These are phyloP conservation scores for Stephania japonica DNA, from an alignment of 164 flowering plant species.

Conservation along the genomic window DNA sequence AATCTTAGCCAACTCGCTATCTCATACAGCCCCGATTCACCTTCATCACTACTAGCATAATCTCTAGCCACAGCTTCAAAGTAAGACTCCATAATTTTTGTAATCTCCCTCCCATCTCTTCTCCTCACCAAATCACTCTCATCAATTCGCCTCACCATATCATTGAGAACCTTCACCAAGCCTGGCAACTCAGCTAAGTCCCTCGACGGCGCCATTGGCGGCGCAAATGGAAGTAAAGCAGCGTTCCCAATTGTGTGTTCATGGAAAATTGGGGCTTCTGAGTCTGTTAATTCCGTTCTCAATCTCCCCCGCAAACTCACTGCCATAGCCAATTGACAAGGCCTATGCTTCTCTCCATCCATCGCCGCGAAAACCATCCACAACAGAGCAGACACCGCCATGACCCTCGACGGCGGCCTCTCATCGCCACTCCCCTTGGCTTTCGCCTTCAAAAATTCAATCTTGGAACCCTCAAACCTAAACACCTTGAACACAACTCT, in stretches of 20 bases:
- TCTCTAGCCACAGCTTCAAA: background rate
- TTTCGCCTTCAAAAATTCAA: too few relatives aligned
- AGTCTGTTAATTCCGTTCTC: too few relatives aligned
- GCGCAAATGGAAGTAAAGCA: too few relatives aligned
- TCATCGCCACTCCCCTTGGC: background rate
- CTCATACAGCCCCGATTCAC: background rate
- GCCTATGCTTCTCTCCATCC: background rate
- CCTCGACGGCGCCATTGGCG: too few relatives aligned
- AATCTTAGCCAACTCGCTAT: conserved; percentile 2
- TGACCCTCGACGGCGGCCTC: background rate
- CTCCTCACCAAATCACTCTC: too few relatives aligned
- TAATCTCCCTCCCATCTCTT: background rate
- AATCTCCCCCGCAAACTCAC: background rate
- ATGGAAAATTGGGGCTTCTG: too few relatives aligned
- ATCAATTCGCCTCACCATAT: too few relatives aligned
- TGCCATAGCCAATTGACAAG: background rate
- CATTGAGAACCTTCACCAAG: too few relatives aligned
- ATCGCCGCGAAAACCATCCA: background rate
- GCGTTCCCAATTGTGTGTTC: too few relatives aligned
- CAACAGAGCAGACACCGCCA: background rate
- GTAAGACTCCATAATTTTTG: too few relatives aligned
- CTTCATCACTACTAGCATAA: background rate
- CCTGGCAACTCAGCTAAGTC: too few relatives aligned
- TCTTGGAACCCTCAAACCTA: background rate
- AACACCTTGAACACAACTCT: background rate